Evolutionary conservation across 2,329 filamentous ascomycete genomes (phyloP).

Genomic region (Penicillium digitatum): DNA sequence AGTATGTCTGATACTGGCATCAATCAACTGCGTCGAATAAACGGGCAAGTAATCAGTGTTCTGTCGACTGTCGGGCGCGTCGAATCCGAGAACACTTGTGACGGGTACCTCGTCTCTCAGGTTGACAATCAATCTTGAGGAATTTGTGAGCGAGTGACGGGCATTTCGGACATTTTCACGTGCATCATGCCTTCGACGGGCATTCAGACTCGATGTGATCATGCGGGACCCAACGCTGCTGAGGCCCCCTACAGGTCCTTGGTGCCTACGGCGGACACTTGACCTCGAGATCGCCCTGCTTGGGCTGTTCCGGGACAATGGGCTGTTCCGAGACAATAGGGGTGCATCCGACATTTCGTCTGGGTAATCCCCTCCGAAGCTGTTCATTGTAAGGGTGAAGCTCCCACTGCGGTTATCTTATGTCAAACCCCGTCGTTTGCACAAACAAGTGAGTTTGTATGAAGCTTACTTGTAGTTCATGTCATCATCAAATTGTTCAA

Average conservation of each 20-base stretch:
- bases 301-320: not conserved
- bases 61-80: not conserved
- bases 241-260: not conserved
- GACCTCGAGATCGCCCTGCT: not conserved
- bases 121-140: not conserved
- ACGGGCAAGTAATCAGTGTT: not conserved
- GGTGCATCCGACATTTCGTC: not conserved
- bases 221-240: not conserved
- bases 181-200: not conserved
- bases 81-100: not conserved
- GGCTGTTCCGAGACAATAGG: not conserved
- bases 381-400: not conserved
- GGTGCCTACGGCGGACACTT: not conserved
- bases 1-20: not conserved
- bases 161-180: not conserved
- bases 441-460: not conserved
- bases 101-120: not conserved
- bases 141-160: not conserved
- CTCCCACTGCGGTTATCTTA: not conserved
- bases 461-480: not conserved
- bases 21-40: not conserved
- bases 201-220: not conserved
- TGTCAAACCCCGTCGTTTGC: not conserved
- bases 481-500: not conserved
- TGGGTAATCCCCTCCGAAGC: not conserved